Percentiles rank a stretch among this genome's conserved stretches.
Conservation (phyloP, 1,139 yeast species). For the Debaryomyces nepalensis region DNA sequence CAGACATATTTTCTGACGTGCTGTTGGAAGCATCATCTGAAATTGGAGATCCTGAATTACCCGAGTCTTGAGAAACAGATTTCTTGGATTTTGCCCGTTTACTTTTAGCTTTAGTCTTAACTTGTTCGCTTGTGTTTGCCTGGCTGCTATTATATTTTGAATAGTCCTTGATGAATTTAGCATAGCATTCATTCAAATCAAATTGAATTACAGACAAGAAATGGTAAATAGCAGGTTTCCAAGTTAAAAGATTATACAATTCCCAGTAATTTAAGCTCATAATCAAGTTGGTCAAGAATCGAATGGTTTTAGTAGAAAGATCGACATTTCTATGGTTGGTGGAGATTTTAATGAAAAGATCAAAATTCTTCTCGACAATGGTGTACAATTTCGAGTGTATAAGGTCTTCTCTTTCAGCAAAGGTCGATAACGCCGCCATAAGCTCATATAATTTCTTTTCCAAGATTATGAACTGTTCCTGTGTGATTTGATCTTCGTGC, state of each 20-base stretch:
- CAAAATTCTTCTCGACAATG: constrained; percentile 46
- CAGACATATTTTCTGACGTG: constrained; percentile 13
- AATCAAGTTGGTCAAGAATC: constrained; percentile 44
- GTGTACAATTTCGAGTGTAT: constrained; percentile 38
- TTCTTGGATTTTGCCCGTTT: constrained; percentile 20
- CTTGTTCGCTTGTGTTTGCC: constrained; percentile 19
- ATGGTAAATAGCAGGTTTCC: constrained; percentile 52
- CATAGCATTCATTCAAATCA: constrained; percentile 47
- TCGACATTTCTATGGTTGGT: constrained; percentile 37
- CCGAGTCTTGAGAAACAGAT: constrained; percentile 12
- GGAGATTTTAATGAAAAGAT: constrained; percentile 40
- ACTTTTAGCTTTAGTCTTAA: constrained; percentile 18
- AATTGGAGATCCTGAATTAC: constrained; percentile 13
- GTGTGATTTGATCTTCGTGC: constrained; percentile 25
- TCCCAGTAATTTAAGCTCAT: constrained; percentile 54
- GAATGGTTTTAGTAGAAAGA: constrained; percentile 39
- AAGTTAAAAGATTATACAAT: constrained; percentile 43
- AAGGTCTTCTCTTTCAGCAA: constrained; percentile 32
- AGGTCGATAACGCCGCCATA: constrained; percentile 32
- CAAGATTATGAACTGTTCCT: constrained; percentile 23
- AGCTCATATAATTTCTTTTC: constrained; percentile 32
- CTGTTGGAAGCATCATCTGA: constrained; percentile 19
- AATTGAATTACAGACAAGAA: constrained; percentile 44
- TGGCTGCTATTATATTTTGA: constrained; percentile 32
- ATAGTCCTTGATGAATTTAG: constrained; percentile 41